Conservation (phyloP, 2,329 filamentous ascomycete genomes). For the Amesomyces nigricolor region DNA sequence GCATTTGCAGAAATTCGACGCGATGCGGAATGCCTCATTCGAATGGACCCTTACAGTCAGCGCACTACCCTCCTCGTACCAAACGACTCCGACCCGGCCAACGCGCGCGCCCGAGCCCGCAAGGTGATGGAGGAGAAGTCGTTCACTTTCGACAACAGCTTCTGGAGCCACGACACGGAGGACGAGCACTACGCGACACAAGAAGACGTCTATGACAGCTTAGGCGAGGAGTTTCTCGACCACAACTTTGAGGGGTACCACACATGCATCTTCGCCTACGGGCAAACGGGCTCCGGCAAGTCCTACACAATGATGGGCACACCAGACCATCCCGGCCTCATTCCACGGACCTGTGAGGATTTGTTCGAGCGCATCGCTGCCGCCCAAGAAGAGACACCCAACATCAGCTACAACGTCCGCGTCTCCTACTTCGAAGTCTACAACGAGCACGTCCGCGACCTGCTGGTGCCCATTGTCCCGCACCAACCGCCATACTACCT, state of each 20-base stretch:
- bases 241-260: slow-evolving; percentile 99
- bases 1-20: slow-evolving; percentile 65
- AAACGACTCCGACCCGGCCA: slow-evolving; percentile 43
- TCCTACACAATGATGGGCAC: slow-evolving; percentile 98
- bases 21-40: slow-evolving; percentile 76
- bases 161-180: slow-evolving; percentile 82
- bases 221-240: slow-evolving; percentile 95
- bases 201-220: slow-evolving; percentile 85
- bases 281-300: slow-evolving; percentile 95
- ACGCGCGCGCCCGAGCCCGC: slow-evolving; percentile 57
- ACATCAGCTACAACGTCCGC: slow-evolving; percentile 93
- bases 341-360: slow-evolving; percentile 92
- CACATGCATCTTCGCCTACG: slow-evolving; percentile 98
- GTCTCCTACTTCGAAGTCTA: slow-evolving; percentile 99
- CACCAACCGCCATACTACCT: slow-evolving; percentile 82
- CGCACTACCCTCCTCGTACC: slow-evolving; percentile 66
- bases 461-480: slow-evolving; percentile 67
- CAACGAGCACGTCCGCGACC: slow-evolving; percentile 95
- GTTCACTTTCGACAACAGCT: slow-evolving; percentile 96
- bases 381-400: slow-evolving; percentile 69
- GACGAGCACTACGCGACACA: slow-evolving; percentile 88
- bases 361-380: slow-evolving; percentile 88
- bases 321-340: slow-evolving; percentile 78
- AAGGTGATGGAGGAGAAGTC: slow-evolving; percentile 79
- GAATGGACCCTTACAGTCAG: slow-evolving; percentile 85